phyloP scores from a whole-genome alignment of 73 alveolate genomes.

The Paramecium tetraurelia region DNA sequence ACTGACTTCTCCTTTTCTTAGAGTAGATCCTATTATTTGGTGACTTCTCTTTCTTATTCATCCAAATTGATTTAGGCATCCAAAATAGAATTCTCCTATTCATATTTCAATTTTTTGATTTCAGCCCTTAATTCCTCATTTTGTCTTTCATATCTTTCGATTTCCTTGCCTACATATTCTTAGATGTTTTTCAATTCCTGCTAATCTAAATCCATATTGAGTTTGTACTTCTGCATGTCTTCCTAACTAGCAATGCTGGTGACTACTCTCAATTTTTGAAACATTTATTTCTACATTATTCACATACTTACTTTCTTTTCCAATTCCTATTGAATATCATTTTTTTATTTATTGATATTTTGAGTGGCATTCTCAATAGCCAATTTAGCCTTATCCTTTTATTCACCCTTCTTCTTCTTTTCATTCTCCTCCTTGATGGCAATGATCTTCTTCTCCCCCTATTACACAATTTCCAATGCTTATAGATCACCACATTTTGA shows the following conservation, averaged over 20 bases:
- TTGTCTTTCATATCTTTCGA: neutral
- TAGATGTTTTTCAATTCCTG: neutral
- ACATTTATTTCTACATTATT: neutral
- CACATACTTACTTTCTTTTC: neutral
- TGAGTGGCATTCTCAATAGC: neutral
- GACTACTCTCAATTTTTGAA: neutral
- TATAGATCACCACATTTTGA: neutral
- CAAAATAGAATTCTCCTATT: neutral
- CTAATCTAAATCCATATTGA: neutral
- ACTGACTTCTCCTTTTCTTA: neutral
- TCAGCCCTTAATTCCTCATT: neutral
- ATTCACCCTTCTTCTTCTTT: neutral
- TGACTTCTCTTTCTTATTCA: constrained; percentile 2
- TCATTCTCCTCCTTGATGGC: neutral
- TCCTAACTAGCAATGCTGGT: neutral
- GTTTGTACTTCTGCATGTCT: neutral
- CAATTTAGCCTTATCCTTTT: neutral
- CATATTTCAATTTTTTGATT: neutral
- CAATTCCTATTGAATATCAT: neutral
- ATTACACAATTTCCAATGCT: neutral
- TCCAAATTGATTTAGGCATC: neutral
- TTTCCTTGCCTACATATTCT: neutral
- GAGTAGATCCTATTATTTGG: neutral
- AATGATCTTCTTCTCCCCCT: neutral
- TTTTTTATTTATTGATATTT: neutral